Percentiles rank a stretch among this genome's conserved stretches.
Conservation (phyloP, 345 rosid species). For the Eucalyptus leucophloia region DNA sequence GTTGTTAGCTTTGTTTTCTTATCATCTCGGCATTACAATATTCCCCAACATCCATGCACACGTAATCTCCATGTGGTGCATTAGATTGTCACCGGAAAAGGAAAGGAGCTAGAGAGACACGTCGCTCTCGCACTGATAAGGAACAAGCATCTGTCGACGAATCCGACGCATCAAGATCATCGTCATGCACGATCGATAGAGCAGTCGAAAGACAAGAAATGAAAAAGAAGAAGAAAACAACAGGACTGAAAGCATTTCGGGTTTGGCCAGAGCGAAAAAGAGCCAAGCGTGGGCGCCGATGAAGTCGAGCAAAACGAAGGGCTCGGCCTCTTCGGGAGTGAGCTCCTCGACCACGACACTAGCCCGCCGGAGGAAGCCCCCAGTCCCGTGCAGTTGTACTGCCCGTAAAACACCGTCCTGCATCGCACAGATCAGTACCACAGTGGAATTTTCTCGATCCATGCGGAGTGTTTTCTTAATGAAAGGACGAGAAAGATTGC, state of each 20-base stretch:
- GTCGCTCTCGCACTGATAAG: not conserved
- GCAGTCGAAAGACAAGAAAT: not conserved
- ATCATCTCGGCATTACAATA: too few relatives aligned
- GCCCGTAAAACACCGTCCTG: constrained; percentile 97
- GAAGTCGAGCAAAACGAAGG: constrained; percentile 57
- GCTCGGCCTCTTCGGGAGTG: constrained; percentile 72
- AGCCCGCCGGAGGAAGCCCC: constrained; percentile 72
- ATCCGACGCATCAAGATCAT: not conserved
- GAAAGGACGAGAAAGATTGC: not conserved
- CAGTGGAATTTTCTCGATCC: not conserved
- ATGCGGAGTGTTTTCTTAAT: not conserved
- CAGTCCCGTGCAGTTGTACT: constrained; percentile 77
- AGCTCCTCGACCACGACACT: constrained; percentile 89
- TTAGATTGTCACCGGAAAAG: not conserved
- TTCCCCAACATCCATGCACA: too few relatives aligned
- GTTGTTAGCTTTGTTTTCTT: too few relatives aligned
- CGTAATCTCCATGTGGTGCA: not conserved
- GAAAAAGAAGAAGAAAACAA: not conserved
- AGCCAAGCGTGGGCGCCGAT: constrained; percentile 84
- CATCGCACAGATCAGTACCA: not conserved
- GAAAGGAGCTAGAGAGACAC: not conserved
- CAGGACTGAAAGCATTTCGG: not conserved
- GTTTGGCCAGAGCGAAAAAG: not conserved
- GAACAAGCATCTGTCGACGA: not conserved
- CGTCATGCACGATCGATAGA: not conserved